Evolutionary conservation across 257 asterid species (phyloP).

Genomic region (Schizonepeta tenuifolia): DNA sequence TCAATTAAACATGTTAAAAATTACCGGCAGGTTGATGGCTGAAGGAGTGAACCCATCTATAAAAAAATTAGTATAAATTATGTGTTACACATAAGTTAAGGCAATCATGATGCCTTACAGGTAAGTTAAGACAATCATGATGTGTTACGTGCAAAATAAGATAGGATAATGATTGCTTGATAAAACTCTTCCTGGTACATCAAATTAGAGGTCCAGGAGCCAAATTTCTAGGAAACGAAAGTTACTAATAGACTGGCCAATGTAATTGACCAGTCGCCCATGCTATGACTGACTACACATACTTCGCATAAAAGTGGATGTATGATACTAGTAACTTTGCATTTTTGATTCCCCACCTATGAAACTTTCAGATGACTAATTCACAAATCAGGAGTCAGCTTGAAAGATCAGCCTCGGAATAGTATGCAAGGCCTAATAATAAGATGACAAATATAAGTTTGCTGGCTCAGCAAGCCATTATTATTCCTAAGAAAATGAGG

Average conservation of each 20-base stretch:
- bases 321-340: background rate
- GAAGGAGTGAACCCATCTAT: background rate
- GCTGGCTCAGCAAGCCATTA: slow-evolving; percentile 1
- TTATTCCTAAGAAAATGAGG: background rate
- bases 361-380: background rate
- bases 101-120: background rate
- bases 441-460: background rate
- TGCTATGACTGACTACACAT: background rate
- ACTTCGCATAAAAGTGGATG: background rate
- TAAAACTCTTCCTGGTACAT: background rate
- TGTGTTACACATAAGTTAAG: background rate
- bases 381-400: background rate
- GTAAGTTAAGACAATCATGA: too few relatives aligned
- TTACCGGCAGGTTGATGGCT: background rate
- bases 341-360: background rate
- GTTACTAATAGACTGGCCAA: too few relatives aligned
- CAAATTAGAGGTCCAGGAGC: background rate
- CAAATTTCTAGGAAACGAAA: too few relatives aligned
- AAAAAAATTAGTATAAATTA: background rate
- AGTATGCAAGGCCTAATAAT: background rate
- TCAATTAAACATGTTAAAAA: background rate
- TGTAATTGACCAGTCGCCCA: background rate
- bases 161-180: background rate
- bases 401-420: background rate
- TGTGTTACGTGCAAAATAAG: background rate